Conservation (phyloP, 2,329 filamentous ascomycete genomes). For the Exophiala spinifera region DNA sequence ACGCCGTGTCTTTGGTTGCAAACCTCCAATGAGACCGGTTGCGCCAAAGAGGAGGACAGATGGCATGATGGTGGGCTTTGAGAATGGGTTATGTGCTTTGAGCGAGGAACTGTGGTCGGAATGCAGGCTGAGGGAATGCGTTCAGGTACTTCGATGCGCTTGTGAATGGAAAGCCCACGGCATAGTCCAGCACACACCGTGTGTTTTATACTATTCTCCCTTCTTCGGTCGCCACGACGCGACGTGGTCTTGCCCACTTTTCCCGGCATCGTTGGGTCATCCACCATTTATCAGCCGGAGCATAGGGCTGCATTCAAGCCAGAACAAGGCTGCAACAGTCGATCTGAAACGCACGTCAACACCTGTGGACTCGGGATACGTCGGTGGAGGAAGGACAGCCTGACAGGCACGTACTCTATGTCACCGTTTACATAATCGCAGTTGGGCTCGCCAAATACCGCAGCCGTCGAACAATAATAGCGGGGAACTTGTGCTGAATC, state of each 20-base stretch:
- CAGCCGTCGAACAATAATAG: too few species aligned
- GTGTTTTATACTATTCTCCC: too few species aligned
- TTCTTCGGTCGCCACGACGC: too few species aligned
- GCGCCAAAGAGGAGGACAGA: slow-evolving; percentile 16
- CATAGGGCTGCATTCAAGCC: neutral
- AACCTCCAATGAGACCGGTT: slow-evolving; percentile 15
- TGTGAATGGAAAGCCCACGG: neutral
- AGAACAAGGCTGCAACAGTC: neutral
- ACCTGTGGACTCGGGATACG: too few species aligned
- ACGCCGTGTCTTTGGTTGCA: neutral
- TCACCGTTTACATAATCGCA: too few species aligned
- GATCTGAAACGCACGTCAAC: too few species aligned
- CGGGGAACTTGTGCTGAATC: neutral
- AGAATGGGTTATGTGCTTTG: neutral
- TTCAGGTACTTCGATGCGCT: neutral
- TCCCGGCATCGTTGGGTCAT: neutral
- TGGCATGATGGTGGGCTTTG: slow-evolving; percentile 7
- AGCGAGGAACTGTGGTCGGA: neutral
- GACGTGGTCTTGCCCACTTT: too few species aligned
- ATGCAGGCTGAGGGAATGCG: too few species aligned
- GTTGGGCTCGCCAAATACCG: too few species aligned
- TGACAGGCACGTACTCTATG: too few species aligned
- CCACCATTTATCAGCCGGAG: neutral
- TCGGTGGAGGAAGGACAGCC: too few species aligned
- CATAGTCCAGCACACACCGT: too few species aligned